Percentiles rank a stretch among this genome's conserved stretches.
Evolutionary conservation across 1,284 basidiomycete species (phyloP).

Genomic region (Sanghuangporus baumii): DNA sequence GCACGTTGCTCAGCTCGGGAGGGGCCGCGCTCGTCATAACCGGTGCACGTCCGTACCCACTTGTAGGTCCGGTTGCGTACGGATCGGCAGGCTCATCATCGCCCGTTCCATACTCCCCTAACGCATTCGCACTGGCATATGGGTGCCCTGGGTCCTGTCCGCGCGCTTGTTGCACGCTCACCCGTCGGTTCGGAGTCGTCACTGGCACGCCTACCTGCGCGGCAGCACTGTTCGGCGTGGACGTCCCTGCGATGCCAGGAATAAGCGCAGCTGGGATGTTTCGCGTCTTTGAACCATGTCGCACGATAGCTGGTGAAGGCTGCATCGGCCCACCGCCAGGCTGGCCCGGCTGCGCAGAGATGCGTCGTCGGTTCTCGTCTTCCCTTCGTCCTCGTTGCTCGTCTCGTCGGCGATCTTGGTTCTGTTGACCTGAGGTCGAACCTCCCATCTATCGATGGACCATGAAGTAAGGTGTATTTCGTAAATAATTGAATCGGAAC

Average conservation of each 20-base stretch:
- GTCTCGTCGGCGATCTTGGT: slow-evolving; percentile 54
- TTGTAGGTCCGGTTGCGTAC: background rate
- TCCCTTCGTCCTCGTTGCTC: slow-evolving; percentile 26
- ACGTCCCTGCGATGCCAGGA: slow-evolving; percentile 41
- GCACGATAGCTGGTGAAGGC: slow-evolving; percentile 70
- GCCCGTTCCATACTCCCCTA: slow-evolving; percentile 1
- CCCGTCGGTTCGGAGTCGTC: slow-evolving; percentile 62
- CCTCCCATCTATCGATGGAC: slow-evolving; percentile 30
- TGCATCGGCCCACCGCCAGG: slow-evolving; percentile 35
- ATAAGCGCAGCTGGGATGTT: slow-evolving; percentile 52
- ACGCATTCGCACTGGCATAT: slow-evolving; percentile 8
- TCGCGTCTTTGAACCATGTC: slow-evolving; percentile 63
- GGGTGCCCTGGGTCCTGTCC: slow-evolving; percentile 10
- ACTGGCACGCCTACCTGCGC: slow-evolving; percentile 67
- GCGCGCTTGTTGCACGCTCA: slow-evolving; percentile 33
- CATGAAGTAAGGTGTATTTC: slow-evolving; percentile 2
- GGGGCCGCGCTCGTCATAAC: slow-evolving; percentile 71
- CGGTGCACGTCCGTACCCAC: slow-evolving; percentile 57
- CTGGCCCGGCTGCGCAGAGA: slow-evolving; percentile 29
- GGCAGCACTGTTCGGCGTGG: slow-evolving; percentile 62
- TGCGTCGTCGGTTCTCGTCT: slow-evolving; percentile 33
- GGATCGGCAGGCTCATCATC: background rate
- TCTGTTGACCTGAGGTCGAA: slow-evolving; percentile 41
- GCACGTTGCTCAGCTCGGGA: slow-evolving; percentile 64
- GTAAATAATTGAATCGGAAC: slow-evolving; percentile 26